phyloP scores from a whole-genome alignment of 192 early-diverging fungal genomes.

The Ramicandelaber brevisporus region DNA sequence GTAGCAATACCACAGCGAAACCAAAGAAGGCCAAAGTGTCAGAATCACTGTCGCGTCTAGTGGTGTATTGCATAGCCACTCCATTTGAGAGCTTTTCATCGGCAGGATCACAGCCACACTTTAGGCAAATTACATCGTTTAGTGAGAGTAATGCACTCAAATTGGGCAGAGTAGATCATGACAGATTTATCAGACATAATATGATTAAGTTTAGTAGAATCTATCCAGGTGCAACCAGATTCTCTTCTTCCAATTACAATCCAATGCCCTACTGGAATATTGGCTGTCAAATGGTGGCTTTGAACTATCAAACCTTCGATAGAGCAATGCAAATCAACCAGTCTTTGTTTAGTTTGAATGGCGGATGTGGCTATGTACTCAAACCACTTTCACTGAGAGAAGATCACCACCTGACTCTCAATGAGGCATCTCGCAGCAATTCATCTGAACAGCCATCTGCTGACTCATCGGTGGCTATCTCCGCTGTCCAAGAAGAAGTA shows the following conservation, averaged over 20 bases:
- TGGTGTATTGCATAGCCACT: constrained; percentile 30
- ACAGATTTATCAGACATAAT: constrained; percentile 28
- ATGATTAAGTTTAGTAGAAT: constrained; percentile 34
- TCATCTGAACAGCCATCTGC: too few relatives aligned
- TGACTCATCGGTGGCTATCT: too few relatives aligned
- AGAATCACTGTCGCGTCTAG: constrained; percentile 23
- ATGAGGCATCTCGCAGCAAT: too few relatives aligned
- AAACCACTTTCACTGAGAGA: too few relatives aligned
- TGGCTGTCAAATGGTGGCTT: constrained; percentile 66
- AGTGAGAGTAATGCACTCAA: constrained; percentile 33
- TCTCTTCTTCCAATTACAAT: constrained; percentile 63
- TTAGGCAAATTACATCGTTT: constrained; percentile 44
- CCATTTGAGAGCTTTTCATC: constrained; percentile 29
- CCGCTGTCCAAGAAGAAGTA: too few relatives aligned
- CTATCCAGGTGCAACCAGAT: constrained; percentile 57
- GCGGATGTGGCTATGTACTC: constrained; percentile 52
- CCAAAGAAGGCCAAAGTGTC: constrained; percentile 18
- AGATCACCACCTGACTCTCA: too few relatives aligned
- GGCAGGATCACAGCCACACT: constrained; percentile 16
- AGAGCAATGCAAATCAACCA: constrained; percentile 55
- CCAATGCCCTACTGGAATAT: constrained; percentile 55
- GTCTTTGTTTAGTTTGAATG: constrained; percentile 57
- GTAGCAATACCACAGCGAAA: constrained; percentile 3
- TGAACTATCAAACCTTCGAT: constrained; percentile 75
- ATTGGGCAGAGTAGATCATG: constrained; percentile 18